Evolutionary conservation across 331 rosid genomes (phyloP).

Genomic region (Stylosanthes scabra): DNA sequence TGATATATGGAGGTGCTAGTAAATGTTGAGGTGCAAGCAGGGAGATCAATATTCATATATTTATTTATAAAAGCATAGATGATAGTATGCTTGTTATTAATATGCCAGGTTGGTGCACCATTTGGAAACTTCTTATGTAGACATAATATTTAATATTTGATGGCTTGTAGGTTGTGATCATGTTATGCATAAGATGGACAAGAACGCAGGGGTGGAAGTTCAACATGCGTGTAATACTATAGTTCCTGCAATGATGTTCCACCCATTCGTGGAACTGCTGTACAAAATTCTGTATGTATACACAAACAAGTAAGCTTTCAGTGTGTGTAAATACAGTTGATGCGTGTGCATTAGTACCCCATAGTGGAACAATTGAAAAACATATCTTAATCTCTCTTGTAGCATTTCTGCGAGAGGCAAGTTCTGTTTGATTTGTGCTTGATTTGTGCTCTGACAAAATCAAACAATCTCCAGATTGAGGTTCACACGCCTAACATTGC

Average conservation of each 20-base stretch:
- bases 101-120: too few species aligned
- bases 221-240: neutral
- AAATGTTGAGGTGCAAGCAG: too few species aligned
- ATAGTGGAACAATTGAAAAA: neutral
- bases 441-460: slow-evolving; percentile 5
- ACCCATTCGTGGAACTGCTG: slow-evolving; percentile 14
- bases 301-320: slow-evolving; percentile 9
- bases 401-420: neutral
- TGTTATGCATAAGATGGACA: neutral
- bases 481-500: slow-evolving; percentile 1
- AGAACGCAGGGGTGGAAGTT: slow-evolving; percentile 1
- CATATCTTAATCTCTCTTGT: neutral
- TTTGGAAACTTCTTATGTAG: too few species aligned
- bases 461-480: neutral
- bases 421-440: slow-evolving; percentile 1
- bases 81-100: too few species aligned
- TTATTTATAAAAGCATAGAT: too few species aligned
- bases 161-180: too few species aligned
- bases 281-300: slow-evolving; percentile 16
- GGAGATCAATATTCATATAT: too few species aligned
- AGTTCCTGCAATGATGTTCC: neutral
- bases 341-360: slow-evolving; percentile 21
- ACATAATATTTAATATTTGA: too few species aligned
- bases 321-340: slow-evolving; percentile 29
- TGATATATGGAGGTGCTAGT: too few species aligned